These are phyloP conservation scores for Aphanocladium album DNA, from an alignment of 2,329 filamentous ascomycete species.

Conservation along the genomic window DNA sequence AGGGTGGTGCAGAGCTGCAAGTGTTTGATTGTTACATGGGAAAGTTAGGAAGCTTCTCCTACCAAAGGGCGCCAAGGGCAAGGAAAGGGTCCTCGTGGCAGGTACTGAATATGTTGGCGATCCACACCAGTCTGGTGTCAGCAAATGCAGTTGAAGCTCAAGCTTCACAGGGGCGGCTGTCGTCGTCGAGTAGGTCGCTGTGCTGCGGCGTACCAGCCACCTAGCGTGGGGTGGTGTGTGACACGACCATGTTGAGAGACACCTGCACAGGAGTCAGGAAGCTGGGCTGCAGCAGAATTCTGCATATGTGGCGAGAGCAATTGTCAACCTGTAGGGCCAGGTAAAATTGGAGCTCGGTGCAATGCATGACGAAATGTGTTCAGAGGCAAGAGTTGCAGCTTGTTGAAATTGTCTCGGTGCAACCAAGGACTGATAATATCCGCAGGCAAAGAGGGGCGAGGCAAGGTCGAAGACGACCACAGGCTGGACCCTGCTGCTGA, in stretches of 20 bases:
- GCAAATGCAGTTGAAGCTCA: background rate
- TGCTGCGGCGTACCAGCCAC: background rate
- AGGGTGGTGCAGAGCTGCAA: background rate
- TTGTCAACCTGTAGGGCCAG: background rate
- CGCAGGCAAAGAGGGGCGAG: background rate
- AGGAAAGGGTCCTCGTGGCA: background rate
- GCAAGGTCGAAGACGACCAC: background rate
- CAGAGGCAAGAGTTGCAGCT: background rate
- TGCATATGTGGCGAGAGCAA: background rate
- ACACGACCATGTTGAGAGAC: background rate
- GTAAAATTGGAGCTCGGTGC: background rate
- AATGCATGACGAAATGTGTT: background rate
- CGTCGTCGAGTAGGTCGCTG: background rate
- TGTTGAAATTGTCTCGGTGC: background rate
- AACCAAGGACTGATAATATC: background rate
- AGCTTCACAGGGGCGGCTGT: background rate
- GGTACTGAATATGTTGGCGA: background rate
- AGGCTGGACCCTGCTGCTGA: background rate
- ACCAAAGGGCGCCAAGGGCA: background rate
- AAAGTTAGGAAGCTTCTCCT: background rate
- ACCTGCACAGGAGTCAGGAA: background rate
- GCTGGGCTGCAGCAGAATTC: background rate
- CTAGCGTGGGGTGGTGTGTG: background rate
- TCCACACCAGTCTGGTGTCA: background rate
- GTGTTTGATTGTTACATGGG: background rate